Evolutionary conservation across 257 asterid genomes (phyloP).

Genomic region (Solanum neorickii): DNA sequence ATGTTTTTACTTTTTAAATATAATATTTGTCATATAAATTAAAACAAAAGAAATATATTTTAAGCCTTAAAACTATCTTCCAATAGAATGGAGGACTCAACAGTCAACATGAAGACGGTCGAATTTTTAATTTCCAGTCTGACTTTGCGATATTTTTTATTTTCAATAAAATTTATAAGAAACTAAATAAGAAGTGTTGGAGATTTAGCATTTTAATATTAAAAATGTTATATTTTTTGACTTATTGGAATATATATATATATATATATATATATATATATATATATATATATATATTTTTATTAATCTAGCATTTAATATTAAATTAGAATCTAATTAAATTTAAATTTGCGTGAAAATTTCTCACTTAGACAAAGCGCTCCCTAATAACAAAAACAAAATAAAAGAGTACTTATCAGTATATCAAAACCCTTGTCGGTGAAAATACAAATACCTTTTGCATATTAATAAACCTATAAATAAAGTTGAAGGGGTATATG

Average conservation of each 20-base stretch:
- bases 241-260: background rate
- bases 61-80: no score
- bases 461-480: background rate
- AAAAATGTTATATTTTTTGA: background rate
- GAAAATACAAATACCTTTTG: background rate
- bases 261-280: background rate
- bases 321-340: no score
- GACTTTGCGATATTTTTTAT: background rate
- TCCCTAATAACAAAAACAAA: no score
- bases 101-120: background rate
- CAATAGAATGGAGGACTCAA: no score
- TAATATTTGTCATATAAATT: no score
- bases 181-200: background rate
- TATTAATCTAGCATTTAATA: no score
- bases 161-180: no score
- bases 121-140: background rate
- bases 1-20: rapidly evolving
- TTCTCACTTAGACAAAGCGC: rapidly evolving
- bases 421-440: rapidly evolving
- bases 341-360: no score
- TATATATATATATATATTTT: background rate
- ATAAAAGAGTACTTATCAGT: rapidly evolving
- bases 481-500: background rate
- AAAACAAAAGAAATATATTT: rapidly evolving
- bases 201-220: background rate